Evolutionary conservation across 805 yeast species (phyloP).

Genomic region (Kodamaea laetipori): DNA sequence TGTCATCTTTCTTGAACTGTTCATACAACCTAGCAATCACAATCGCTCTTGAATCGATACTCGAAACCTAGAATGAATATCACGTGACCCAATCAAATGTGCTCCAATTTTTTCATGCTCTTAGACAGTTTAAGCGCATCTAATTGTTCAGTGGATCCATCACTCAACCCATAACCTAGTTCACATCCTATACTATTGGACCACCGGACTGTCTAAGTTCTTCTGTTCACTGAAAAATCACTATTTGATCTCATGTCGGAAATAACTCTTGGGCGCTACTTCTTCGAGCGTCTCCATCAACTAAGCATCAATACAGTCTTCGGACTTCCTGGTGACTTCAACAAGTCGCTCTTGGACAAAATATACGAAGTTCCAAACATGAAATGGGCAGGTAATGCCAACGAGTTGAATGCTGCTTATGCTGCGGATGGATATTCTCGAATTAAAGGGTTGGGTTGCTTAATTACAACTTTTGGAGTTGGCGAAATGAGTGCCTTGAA

Average conservation of each 20-base stretch:
- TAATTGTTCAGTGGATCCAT: no score
- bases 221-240: no score
- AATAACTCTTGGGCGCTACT: slow-evolving; percentile 55
- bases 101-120: neutral
- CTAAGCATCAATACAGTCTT: slow-evolving; percentile 68
- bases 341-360: slow-evolving; percentile 69
- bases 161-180: no score
- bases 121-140: slow-evolving; percentile 9
- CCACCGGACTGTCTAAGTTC: no score
- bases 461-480: slow-evolving; percentile 21
- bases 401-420: slow-evolving; percentile 85
- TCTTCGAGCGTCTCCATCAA: slow-evolving; percentile 78
- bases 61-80: neutral
- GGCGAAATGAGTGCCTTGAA: slow-evolving; percentile 21
- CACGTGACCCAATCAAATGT: neutral
- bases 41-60: no score
- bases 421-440: slow-evolving; percentile 90
- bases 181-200: no score
- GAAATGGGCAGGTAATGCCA: slow-evolving; percentile 90
- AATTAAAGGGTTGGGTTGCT: slow-evolving; percentile 46
- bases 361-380: slow-evolving; percentile 72
- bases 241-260: no score
- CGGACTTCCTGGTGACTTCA: slow-evolving; percentile 84
- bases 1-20: no score
- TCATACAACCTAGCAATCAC: no score